Evolutionary conservation across 768 basidiomycete genomes (phyloP).

Genomic region (Cystobasidium tubakii): DNA sequence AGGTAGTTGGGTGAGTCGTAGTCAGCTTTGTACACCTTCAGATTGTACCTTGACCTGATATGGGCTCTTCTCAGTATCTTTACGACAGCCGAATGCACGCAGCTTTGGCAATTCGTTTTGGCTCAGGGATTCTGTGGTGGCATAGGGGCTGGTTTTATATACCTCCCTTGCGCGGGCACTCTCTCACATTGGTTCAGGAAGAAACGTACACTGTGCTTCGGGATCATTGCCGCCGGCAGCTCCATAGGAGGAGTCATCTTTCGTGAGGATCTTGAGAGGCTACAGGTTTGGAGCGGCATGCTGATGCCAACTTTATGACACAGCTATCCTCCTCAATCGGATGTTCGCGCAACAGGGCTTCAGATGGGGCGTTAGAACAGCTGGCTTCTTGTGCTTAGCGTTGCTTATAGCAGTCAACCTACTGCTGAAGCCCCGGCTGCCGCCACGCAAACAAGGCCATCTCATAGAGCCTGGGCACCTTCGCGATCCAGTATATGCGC

Average conservation of each 20-base stretch:
- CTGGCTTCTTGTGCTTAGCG: conserved; percentile 54
- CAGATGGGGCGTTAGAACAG: conserved; percentile 48
- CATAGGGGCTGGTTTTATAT: conserved; percentile 52
- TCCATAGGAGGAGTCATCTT: conserved; percentile 62
- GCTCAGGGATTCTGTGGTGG: conserved; percentile 31
- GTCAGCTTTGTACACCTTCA: conserved; percentile 52
- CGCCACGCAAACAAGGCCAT: conserved; percentile 48
- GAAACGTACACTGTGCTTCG: conserved; percentile 66
- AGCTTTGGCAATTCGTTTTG: conserved; percentile 31
- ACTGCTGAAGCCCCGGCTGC: conserved; percentile 51
- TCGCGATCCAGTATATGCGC: conserved; percentile 37
- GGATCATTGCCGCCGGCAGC: conserved; percentile 66
- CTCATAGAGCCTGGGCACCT: conserved; percentile 41
- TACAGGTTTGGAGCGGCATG: neutral
- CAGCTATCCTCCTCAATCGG: conserved; percentile 58
- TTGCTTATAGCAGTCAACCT: conserved; percentile 52
- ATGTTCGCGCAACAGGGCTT: conserved; percentile 46
- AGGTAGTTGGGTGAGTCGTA: conserved; percentile 48
- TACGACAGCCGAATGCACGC: conserved; percentile 25
- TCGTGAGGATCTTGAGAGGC: conserved; percentile 45
- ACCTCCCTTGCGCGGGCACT: conserved; percentile 60
- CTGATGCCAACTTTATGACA: no score
- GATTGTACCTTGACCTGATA: no score
- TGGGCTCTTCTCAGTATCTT: conserved; percentile 28
- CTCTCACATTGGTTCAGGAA: conserved; percentile 63